Conservation (phyloP, 2,329 filamentous ascomycete species). For the Fusarium dimerum region DNA sequence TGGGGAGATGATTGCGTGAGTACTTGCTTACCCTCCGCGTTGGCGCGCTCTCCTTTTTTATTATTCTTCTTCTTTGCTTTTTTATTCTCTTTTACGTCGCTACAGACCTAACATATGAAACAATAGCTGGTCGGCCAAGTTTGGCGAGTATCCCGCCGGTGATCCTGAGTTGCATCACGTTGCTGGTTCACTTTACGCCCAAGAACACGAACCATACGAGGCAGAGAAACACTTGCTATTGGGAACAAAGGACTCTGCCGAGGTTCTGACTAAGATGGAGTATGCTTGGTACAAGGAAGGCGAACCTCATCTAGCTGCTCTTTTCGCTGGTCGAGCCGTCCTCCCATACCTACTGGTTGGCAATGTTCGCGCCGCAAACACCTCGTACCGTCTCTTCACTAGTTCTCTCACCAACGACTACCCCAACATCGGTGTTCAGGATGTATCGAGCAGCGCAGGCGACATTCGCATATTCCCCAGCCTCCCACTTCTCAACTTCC, state of each 20-base stretch:
- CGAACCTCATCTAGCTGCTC: constrained; percentile 81
- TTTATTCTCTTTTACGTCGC: not conserved
- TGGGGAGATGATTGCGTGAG: constrained; percentile 75
- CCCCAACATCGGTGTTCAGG: constrained; percentile 68
- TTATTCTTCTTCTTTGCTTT: no score
- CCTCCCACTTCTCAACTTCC: constrained; percentile 92
- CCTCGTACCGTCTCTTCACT: constrained; percentile 69
- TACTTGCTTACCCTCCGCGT: constrained; percentile 9
- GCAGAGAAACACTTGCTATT: constrained; percentile 88
- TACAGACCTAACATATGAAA: constrained; percentile 6
- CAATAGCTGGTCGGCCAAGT: constrained; percentile 74
- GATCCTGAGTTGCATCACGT: constrained; percentile 96
- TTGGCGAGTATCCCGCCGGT: constrained; percentile 84
- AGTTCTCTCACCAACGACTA: constrained; percentile 42
- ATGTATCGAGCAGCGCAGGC: constrained; percentile 72
- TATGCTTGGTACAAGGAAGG: constrained; percentile 93
- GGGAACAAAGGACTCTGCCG: constrained; percentile 85
- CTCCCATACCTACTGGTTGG: constrained; percentile 89
- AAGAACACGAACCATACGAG: constrained; percentile 90
- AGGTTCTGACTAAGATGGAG: constrained; percentile 78
- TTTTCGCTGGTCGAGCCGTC: constrained; percentile 83
- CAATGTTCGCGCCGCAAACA: constrained; percentile 87
- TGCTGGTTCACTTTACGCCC: constrained; percentile 82
- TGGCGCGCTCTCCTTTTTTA: no score
- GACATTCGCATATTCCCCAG: constrained; percentile 85